A percentile compares a stretch with the other conserved stretches of the same genome.
These are phyloP conservation scores for Coemansia pectinata DNA, from an alignment of 192 early-diverging fungal genomes.

Conservation along the genomic window DNA sequence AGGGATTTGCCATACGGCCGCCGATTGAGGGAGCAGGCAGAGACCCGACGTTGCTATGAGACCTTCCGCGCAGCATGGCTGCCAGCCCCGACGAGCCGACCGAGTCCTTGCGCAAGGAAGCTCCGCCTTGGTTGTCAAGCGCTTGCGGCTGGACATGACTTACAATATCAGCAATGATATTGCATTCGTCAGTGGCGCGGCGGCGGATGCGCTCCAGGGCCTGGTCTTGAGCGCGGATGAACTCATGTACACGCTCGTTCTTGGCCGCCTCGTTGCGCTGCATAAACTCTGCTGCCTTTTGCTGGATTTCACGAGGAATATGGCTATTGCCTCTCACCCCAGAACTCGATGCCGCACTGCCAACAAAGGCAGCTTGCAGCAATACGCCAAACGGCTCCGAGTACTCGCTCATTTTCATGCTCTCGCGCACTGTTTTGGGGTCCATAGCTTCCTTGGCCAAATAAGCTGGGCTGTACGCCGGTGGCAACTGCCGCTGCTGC, in stretches of 20 bases:
- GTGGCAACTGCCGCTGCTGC: slow-evolving; percentile 20
- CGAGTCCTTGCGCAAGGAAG: slow-evolving; percentile 2
- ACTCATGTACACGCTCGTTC: slow-evolving; percentile 46
- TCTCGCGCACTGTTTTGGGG: slow-evolving; percentile 14
- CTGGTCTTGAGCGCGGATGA: slow-evolving; percentile 41
- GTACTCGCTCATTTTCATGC: slow-evolving; percentile 31
- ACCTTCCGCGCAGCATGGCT: slow-evolving; percentile 37
- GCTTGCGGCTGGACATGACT: slow-evolving; percentile 24
- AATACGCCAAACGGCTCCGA: slow-evolving; percentile 47
- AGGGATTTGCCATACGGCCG: neutral
- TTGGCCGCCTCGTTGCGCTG: slow-evolving; percentile 33
- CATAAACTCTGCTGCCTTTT: slow-evolving; percentile 29
- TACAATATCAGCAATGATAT: slow-evolving; percentile 30
- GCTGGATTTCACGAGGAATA: slow-evolving; percentile 45
- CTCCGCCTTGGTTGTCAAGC: neutral
- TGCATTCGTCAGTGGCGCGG: slow-evolving; percentile 33
- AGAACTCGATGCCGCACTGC: neutral
- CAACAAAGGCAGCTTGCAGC: slow-evolving; percentile 15
- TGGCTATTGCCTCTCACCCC: slow-evolving; percentile 10
- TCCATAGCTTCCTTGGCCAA: slow-evolving; percentile 25
- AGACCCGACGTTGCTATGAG: slow-evolving; percentile 1
- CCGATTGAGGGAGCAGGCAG: neutral
- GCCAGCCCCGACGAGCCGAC: slow-evolving; percentile 43
- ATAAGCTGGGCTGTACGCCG: slow-evolving; percentile 22
- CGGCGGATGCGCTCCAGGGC: slow-evolving; percentile 24